Percentiles rank a stretch among this genome's conserved stretches.
These are phyloP conservation scores for Pythium guiyangense DNA, from an alignment of 352 stramenopile species.

Conservation along the genomic window DNA sequence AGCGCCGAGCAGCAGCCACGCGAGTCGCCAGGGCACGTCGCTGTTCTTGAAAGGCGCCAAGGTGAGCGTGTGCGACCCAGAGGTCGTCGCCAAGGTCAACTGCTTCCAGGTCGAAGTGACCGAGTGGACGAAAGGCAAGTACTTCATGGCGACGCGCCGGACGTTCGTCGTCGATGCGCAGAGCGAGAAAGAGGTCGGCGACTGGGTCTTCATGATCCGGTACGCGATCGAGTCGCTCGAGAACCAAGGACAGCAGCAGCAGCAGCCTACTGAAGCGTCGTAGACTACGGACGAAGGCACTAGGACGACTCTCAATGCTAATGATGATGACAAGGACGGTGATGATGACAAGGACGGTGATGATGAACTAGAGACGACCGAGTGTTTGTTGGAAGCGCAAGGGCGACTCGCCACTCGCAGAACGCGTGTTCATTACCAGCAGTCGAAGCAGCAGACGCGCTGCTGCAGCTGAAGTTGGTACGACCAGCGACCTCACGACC, in stretches of 20 bases:
- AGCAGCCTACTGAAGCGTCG: not conserved
- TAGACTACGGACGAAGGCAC: not conserved
- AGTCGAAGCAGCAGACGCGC: no score
- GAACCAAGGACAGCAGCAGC: no score
- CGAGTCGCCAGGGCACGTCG: conserved; percentile 36
- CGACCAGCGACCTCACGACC: not conserved
- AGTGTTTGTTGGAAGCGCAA: not conserved
- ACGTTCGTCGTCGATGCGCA: conserved; percentile 71
- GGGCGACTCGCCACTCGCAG: not conserved
- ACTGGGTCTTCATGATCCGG: conserved; percentile 84
- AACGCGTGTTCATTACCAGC: not conserved
- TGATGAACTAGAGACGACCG: no score
- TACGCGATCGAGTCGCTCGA: conserved; percentile 85
- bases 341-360: no score
- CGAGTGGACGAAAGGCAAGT: conserved; percentile 76
- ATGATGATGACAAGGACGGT: no score
- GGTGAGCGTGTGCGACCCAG: conserved; percentile 65
- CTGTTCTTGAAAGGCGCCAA: conserved; percentile 73
- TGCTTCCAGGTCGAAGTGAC: conserved; percentile 85
- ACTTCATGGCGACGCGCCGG: conserved; percentile 53
- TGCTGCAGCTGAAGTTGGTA: not conserved
- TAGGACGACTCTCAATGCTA: no score
- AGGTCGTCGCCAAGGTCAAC: conserved; percentile 68
- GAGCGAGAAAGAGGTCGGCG: conserved; percentile 69
- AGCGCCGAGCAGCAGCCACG: not conserved